phyloP scores from a whole-genome alignment of 1,284 basidiomycete species.

The Marasmius tenuissimus region DNA sequence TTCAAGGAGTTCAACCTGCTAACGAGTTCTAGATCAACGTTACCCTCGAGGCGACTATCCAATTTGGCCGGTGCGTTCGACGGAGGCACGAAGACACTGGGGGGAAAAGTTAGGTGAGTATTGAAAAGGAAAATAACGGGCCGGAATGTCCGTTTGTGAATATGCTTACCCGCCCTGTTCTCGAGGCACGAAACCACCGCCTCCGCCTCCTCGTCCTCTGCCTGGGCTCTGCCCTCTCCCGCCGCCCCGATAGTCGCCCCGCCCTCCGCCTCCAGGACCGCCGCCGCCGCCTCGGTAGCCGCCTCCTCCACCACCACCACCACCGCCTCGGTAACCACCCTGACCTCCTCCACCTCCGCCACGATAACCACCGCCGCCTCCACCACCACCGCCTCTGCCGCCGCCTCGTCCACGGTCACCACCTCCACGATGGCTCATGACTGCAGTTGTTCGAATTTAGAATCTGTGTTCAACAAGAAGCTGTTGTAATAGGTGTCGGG shows the following conservation, averaged over 20 bases:
- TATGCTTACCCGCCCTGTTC: slow-evolving; percentile 53
- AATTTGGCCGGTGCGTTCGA: slow-evolving; percentile 44
- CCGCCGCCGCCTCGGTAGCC: slow-evolving; percentile 32
- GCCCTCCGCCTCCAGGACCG: slow-evolving; percentile 21
- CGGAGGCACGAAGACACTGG: slow-evolving; percentile 53
- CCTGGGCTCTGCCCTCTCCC: slow-evolving; percentile 21
- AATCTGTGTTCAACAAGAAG: too few species aligned
- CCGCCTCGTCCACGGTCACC: too few species aligned
- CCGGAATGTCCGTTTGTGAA: background rate
- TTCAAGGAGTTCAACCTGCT: slow-evolving; percentile 43
- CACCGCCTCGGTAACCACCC: slow-evolving; percentile 31
- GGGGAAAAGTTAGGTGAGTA: slow-evolving; percentile 9
- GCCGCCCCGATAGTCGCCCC: slow-evolving; percentile 27
- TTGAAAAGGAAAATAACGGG: slow-evolving; percentile 1
- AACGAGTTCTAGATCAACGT: slow-evolving; percentile 59
- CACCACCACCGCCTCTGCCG: too few species aligned
- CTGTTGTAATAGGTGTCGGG: background rate
- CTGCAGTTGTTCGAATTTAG: too few species aligned
- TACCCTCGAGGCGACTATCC: slow-evolving; percentile 59
- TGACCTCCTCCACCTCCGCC: slow-evolving; percentile 21
- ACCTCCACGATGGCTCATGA: too few species aligned
- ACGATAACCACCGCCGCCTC: background rate
- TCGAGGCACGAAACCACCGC: slow-evolving; percentile 20
- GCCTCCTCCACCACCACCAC: slow-evolving; percentile 30
- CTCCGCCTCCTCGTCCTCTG: slow-evolving; percentile 25